These are phyloP conservation scores for Ophiostoma triangulosporum DNA, from an alignment of 2,329 filamentous ascomycete species.

Conservation along the genomic window DNA sequence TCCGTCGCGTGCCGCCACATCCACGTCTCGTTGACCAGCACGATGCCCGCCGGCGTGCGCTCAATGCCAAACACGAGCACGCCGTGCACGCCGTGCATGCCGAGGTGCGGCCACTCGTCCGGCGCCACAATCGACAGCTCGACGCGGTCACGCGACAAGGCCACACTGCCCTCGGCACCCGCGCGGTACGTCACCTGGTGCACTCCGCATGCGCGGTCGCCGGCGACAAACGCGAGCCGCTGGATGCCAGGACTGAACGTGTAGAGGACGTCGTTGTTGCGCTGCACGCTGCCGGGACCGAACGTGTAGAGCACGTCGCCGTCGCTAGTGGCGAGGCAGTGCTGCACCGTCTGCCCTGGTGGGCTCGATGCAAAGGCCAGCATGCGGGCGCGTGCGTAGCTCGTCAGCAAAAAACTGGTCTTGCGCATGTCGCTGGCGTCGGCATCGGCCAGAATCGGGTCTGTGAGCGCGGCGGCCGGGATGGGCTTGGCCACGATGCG, in stretches of 20 bases:
- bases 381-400: slow-evolving; percentile 19
- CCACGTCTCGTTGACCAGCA: slow-evolving; percentile 27
- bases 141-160: slow-evolving; percentile 14
- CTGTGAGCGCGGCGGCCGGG: not conserved
- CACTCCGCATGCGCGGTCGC: slow-evolving; percentile 21
- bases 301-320: slow-evolving; percentile 15
- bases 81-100: slow-evolving; percentile 15
- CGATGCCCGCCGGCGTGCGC: slow-evolving; percentile 10
- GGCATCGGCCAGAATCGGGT: not conserved
- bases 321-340: too few species aligned
- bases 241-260: slow-evolving; percentile 18
- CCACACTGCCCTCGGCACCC: slow-evolving; percentile 7
- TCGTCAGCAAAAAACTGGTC: slow-evolving; percentile 15
- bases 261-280: slow-evolving; percentile 1
- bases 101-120: slow-evolving; percentile 15
- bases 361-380: slow-evolving; percentile 22
- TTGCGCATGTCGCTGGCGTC: not conserved
- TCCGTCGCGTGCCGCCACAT: slow-evolving; percentile 21
- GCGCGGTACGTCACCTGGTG: slow-evolving; percentile 18
- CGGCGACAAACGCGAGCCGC: slow-evolving; percentile 14
- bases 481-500: slow-evolving; percentile 9
- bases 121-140: slow-evolving; percentile 20
- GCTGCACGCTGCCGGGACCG: slow-evolving; percentile 13
- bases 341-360: slow-evolving; percentile 19
- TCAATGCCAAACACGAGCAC: slow-evolving; percentile 18